Base-by-base conservation (phyloP, 495 filamentous ascomycete species). In the Aeminium ludgeri region DNA sequence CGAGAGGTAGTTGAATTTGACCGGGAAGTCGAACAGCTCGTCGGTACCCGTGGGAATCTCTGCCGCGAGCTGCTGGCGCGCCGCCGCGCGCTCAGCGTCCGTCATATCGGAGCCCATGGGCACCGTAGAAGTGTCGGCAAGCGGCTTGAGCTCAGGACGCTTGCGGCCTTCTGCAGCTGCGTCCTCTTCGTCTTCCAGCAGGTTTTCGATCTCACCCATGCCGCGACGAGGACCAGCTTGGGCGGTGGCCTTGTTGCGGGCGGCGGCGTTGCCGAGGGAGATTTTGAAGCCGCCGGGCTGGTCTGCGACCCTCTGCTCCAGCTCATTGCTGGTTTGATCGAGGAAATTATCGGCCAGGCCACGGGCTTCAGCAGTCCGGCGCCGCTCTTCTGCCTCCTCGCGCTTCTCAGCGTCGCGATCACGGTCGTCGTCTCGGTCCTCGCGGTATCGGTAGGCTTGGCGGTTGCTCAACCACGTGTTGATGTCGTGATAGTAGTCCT, bases 1-100 rank as follows among this genome's bases (percentile, higher is more conserved):
- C 57, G 93, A 85, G 47, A 99, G 73, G 65, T 79, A 87, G 23
- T 93, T 81, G 87, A 86, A 99, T 48, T 86, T 81, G 61, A 99
- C 73, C 23, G 77, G 68, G 83, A 83, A 96, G 5, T 72, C 72
- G 82, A 86, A 99, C 17, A 99, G 66, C 10, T 83, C 87, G 8
- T 80, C 74, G 51, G 80, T 82, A 55, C 86, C 78, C 25, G 73
- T 78, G 0, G 89, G 89, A 50, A 99, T 96, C 54, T 95, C 85
- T 34, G 76, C 72, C 0, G 86, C 89, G 36, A 99, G 61, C 38
- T 86, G 77, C 19, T 23, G 23, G 40, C 76, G 69, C 2, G 80
- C 76, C 7, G 80, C 77, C 52, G 85, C 18, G 19, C 41, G 36
- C 23, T 54, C 51, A 2, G 38, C 37, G 17, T 50, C 51, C 13